Evolutionary conservation across 768 basidiomycete species (phyloP), one percentile per base, ranked within the genome.

Genomic region (Mycena metata): DNA sequence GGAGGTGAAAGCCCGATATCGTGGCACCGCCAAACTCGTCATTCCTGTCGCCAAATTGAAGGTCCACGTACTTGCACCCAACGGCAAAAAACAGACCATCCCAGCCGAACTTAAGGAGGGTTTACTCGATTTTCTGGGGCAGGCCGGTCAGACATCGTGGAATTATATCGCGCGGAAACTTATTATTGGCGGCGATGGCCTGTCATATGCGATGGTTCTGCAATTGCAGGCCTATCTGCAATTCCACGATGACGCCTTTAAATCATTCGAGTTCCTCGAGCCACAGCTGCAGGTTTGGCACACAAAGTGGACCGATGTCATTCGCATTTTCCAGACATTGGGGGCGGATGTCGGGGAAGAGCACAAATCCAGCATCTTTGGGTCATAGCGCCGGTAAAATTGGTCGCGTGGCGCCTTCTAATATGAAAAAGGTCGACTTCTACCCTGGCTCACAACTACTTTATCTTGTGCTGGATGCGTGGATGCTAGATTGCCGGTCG

Each of bases 181-280:
- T 23, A 69, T 75, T 8, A 68, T 78, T 23, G 77, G 78, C 16
- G 81, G 81, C 7, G 81, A 83, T 71, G 81, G 82, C 1, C 69
- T 82, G 15, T 78, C 81, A 1, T 83, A 66, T 66, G 76, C 82
- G 65, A 77, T 76, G 68, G 60, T 63, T 13, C 52, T 46, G 7
- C 62, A 64, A 39, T 19, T 69, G 33, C 63, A 72, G 45, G 30
- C 51, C 17, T n/a, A n/a, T n/a, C n/a, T n/a, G n/a, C n/a, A n/a
- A n/a, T n/a, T n/a, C n/a, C n/a, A n/a, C n/a, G n/a, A n/a, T n/a
- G n/a, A n/a, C n/a, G n/a, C n/a, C n/a, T n/a, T n/a, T n/a, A n/a
- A n/a, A n/a, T n/a, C n/a, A n/a, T n/a, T n/a, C n/a, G n/a, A n/a
- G n/a, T n/a, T n/a, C n/a, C n/a, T n/a, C n/a, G n/a, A n/a, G n/a